These are phyloP conservation scores for Cystobasidium sp. DNA, from an alignment of 1,284 basidiomycete genomes.

Conservation along the genomic window DNA sequence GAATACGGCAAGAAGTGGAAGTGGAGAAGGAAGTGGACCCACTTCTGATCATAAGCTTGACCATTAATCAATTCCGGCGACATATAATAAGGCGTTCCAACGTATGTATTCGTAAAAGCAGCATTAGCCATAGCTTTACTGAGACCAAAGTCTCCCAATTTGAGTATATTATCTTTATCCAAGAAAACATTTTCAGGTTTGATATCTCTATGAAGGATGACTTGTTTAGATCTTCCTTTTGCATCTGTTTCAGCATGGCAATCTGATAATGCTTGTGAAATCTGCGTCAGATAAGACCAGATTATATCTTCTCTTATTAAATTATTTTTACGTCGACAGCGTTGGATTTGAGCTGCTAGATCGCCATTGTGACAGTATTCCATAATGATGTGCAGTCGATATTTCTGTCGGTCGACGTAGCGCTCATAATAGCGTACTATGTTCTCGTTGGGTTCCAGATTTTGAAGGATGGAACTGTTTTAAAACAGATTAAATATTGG, in stretches of 20 bases:
- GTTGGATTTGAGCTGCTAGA: slow-evolving; percentile 81
- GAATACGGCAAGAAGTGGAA: not conserved
- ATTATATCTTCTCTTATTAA: slow-evolving; percentile 83
- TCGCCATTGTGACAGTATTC: slow-evolving; percentile 96
- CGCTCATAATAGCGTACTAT: slow-evolving; percentile 93
- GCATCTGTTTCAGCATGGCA: slow-evolving; percentile 67
- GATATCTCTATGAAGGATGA: slow-evolving; percentile 86
- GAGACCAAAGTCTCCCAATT: slow-evolving; percentile 94
- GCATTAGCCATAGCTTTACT: slow-evolving; percentile 86
- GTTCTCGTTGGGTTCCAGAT: slow-evolving; percentile 82
- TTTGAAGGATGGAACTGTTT: slow-evolving; percentile 88
- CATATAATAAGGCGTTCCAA: slow-evolving; percentile 99
- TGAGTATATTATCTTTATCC: slow-evolving; percentile 75
- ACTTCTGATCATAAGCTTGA: slow-evolving; percentile 76
- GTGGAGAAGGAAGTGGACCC: not conserved
- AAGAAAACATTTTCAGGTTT: slow-evolving; percentile 98
- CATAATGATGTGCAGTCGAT: slow-evolving; percentile 93
- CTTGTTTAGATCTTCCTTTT: slow-evolving; percentile 49
- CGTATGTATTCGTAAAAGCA: slow-evolving; percentile 91
- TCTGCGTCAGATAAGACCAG: slow-evolving; percentile 94
- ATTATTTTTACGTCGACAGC: slow-evolving; percentile 65
- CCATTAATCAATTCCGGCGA: slow-evolving; percentile 96
- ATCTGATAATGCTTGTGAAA: slow-evolving; percentile 84
- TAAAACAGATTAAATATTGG: not conserved
- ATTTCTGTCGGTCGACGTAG: slow-evolving; percentile 85